Evolutionary conservation across 805 yeast genomes (phyloP).

Genomic region (Blastobotrys chiropterorum): DNA sequence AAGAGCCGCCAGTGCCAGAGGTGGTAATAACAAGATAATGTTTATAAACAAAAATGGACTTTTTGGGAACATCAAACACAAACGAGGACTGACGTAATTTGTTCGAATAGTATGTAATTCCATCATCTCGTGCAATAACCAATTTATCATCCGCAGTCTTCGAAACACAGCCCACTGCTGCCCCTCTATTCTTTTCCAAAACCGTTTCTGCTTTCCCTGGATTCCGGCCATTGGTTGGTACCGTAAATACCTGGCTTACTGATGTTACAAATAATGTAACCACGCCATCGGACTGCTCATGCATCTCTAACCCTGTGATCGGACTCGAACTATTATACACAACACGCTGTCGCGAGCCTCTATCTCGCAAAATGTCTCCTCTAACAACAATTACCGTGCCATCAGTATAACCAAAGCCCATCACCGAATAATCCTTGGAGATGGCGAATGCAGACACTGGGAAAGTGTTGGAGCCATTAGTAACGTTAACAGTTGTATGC

Average conservation of each 20-base stretch:
- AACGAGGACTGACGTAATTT: conserved; percentile 39
- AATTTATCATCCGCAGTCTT: conserved; percentile 36
- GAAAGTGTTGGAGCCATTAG: conserved; percentile 67
- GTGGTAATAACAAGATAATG: conserved; percentile 56
- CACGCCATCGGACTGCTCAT: conserved; percentile 33
- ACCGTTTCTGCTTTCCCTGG: conserved; percentile 53
- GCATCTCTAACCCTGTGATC: conserved; percentile 66
- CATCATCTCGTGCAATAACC: conserved; percentile 60
- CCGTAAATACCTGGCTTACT: conserved; percentile 61
- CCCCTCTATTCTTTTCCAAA: conserved; percentile 42
- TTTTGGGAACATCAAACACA: conserved; percentile 52
- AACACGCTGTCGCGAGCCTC: conserved; percentile 82
- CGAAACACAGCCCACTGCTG: conserved; percentile 40
- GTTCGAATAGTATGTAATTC: conserved; percentile 53
- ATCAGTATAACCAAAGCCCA: conserved; percentile 75
- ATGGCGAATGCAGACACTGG: conserved; percentile 66
- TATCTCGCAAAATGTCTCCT: conserved; percentile 82
- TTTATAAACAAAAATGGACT: conserved; percentile 42
- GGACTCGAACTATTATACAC: conserved; percentile 75
- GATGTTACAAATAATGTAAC: conserved; percentile 66
- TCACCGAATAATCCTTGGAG: conserved; percentile 50
- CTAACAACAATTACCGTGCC: conserved; percentile 77
- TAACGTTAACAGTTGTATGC: conserved; percentile 55
- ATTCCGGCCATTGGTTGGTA: conserved; percentile 73
- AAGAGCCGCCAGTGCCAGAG: conserved; percentile 26